Conservation (phyloP, 192 early-diverging fungal species). For the Backusella psychrophila region DNA sequence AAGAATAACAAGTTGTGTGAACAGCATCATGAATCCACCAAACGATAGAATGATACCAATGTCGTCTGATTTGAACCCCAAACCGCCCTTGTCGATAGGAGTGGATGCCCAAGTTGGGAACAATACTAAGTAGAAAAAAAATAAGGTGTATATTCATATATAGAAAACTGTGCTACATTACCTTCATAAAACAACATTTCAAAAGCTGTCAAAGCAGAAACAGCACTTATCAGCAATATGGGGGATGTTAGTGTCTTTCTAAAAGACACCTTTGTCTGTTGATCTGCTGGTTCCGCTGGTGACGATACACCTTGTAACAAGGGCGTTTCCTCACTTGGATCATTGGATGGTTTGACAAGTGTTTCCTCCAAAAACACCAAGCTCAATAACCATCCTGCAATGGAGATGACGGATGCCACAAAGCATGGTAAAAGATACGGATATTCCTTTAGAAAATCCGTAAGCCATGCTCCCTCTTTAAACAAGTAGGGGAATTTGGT, state of each 20-base stretch:
- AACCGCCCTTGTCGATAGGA: conserved; percentile 38
- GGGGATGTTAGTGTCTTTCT: conserved; percentile 17
- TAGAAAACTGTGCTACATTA: not conserved
- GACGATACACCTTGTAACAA: not conserved
- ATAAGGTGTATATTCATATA: too few species aligned
- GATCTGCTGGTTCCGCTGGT: not conserved
- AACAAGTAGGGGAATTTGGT: conserved; percentile 51
- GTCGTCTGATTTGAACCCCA: conserved; percentile 44
- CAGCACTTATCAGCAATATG: conserved; percentile 12
- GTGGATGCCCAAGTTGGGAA: conserved; percentile 28
- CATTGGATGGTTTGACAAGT: not conserved
- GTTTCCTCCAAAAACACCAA: conserved; percentile 57
- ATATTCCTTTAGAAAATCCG: conserved; percentile 47
- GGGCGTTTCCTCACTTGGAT: not conserved
- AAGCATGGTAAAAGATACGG: conserved; percentile 79
- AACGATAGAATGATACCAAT: conserved; percentile 50
- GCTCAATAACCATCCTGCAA: conserved; percentile 53
- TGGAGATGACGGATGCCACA: conserved; percentile 49
- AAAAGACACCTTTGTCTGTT: not conserved
- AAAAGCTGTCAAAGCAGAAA: conserved; percentile 10
- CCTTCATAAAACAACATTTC: conserved; percentile 24
- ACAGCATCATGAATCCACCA: conserved; percentile 38
- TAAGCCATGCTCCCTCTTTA: conserved; percentile 26
- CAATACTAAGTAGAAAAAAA: conserved; percentile 15
- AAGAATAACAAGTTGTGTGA: conserved; percentile 47